phyloP scores from a whole-genome alignment of 441 rosid species.

The Hura crepitans region DNA sequence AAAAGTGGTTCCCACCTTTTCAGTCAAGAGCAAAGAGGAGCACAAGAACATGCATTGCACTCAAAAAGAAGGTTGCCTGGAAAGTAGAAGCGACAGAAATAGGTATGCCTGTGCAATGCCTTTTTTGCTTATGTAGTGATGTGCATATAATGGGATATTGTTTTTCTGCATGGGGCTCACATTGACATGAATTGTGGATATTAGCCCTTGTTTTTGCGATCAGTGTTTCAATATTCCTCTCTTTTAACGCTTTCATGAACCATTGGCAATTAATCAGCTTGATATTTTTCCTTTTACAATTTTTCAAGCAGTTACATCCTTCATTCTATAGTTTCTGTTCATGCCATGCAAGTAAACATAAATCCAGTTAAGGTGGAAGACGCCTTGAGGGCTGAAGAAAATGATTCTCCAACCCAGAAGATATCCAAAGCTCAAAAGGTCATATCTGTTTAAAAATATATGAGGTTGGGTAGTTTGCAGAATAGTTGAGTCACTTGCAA shows the following conservation, averaged over 20 bases:
- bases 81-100: constrained; percentile 8
- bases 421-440: constrained; percentile 9
- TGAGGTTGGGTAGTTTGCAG: background rate
- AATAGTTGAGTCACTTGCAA: background rate
- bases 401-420: background rate
- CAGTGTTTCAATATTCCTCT: background rate
- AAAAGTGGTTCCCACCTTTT: background rate
- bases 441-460: constrained; percentile 4
- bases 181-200: background rate
- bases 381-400: background rate
- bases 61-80: constrained; percentile 4
- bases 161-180: background rate
- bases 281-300: background rate
- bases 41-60: constrained; percentile 6
- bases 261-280: background rate
- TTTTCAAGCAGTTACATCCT: background rate
- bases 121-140: background rate
- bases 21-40: constrained; percentile 23
- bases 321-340: background rate
- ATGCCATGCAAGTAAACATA: constrained; percentile 13
- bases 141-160: background rate
- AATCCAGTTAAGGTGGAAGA: constrained; percentile 4
- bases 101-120: constrained; percentile 11
- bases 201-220: background rate
- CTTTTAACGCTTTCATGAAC: background rate